Evolutionary conservation across 139 green algal species (phyloP).

Genomic region (Micractinium conductrix): DNA sequence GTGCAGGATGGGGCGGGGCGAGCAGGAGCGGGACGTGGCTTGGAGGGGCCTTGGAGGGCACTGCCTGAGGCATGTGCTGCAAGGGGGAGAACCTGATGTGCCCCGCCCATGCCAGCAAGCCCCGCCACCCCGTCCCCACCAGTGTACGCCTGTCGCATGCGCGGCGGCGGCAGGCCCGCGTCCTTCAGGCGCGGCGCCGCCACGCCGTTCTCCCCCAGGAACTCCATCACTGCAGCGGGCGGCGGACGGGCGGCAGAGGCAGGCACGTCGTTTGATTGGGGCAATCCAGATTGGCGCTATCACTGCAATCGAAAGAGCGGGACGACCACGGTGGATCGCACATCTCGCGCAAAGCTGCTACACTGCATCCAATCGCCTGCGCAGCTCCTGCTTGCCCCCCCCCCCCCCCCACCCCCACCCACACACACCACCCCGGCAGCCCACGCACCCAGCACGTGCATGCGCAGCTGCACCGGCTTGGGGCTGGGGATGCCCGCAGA

Average conservation of each 20-base stretch:
- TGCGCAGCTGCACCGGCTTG: slow-evolving; percentile 83
- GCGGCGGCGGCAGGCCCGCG: slow-evolving; percentile 72
- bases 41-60: neutral
- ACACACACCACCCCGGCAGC: slow-evolving; percentile 89
- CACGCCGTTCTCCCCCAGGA: slow-evolving; percentile 61
- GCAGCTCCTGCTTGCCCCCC: neutral
- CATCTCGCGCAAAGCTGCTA: too few species aligned
- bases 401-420: neutral
- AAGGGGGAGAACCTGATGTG: neutral
- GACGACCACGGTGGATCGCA: too few species aligned
- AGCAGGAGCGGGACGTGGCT: neutral
- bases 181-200: slow-evolving; percentile 94
- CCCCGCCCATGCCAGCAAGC: too few species aligned
- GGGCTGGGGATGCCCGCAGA: slow-evolving; percentile 84
- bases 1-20: too few species aligned
- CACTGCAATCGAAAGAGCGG: too few species aligned
- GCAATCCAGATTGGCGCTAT: too few species aligned
- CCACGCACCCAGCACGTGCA: slow-evolving; percentile 83
- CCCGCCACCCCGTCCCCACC: too few species aligned
- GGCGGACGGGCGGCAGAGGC: neutral
- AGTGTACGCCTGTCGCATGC: slow-evolving; percentile 72
- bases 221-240: slow-evolving; percentile 17
- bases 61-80: too few species aligned
- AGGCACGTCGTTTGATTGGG: neutral
- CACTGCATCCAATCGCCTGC: neutral